Base-by-base conservation (phyloP, 768 basidiomycete genomes). In the Lactifluus subvellereus region DNA sequence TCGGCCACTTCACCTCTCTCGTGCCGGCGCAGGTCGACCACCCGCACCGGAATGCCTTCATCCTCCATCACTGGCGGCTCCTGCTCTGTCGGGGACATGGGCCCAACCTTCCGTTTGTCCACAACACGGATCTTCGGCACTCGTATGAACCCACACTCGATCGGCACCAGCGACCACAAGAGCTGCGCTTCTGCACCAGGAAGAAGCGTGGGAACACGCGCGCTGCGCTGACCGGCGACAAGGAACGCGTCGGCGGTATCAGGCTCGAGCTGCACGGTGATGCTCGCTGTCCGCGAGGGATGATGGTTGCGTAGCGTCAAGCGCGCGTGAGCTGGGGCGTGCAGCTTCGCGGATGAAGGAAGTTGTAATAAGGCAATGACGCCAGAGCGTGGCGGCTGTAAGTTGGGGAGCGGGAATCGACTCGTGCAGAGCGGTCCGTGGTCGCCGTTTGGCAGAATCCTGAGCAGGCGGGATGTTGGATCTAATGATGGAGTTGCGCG, bases 181-280 rank as follows among this genome's bases (percentile, higher is more conserved):
- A 92, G 56, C 61, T 72, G 78, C 67, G 85, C 85, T 71, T 91
- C 89, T 32, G 79, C 76, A 6, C 86, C 86, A 0, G 93, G 88
- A 48, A 90, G 76, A n/a, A 98, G 75, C 50, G 88, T 74, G 2
- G 91, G 86, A 9, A 92, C 66, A 10, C 85, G 81, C 3, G 84
- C 84, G 54, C 77, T 82, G 52, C 90, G 78, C 40, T 89, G 71
- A 0, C 95, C 94, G 3, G 90, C 82, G 48, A 94, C 83, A 16
- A 94, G 84, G 72, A 97, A 96, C n/a, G 80, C 78, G 47, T 91
- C 90, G 13, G 80, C 74, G 0, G 74, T 64, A 63, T 87, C 85
- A 1, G 84, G 79, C 58, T 96, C 93, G 33, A 94, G 78, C 38
- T 87, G 83, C 9, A 94, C 79, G 11, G 82, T 77, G 38, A 95